Evolutionary conservation across 768 basidiomycete species (phyloP).

Genomic region (Strobilomyces echinocephalus): DNA sequence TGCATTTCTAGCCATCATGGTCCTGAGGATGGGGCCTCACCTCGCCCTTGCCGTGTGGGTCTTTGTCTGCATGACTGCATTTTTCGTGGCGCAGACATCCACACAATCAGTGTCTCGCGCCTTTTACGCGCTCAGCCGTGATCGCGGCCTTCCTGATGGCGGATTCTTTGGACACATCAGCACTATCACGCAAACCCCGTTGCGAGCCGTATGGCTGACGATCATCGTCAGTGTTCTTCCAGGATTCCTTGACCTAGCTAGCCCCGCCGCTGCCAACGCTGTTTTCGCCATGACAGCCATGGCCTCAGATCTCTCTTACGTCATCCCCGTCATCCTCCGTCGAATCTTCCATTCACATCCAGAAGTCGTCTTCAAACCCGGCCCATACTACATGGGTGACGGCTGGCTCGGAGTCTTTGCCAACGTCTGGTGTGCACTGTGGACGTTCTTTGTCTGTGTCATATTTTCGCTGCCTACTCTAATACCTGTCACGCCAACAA

Average conservation of each 20-base stretch:
- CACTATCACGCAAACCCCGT: slow-evolving; percentile 46
- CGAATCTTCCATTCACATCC: slow-evolving; percentile 50
- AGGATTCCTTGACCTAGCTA: slow-evolving; percentile 47
- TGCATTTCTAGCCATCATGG: slow-evolving; percentile 57
- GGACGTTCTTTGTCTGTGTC: slow-evolving; percentile 44
- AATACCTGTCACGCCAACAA: slow-evolving; percentile 42
- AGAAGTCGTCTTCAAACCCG: slow-evolving; percentile 55
- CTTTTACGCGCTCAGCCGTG: slow-evolving; percentile 56
- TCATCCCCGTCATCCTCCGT: slow-evolving; percentile 53
- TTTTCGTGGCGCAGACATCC: slow-evolving; percentile 48
- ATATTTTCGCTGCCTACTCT: slow-evolving; percentile 49
- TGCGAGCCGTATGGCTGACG: slow-evolving; percentile 52
- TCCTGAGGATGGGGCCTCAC: slow-evolving; percentile 45
- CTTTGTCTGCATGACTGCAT: slow-evolving; percentile 59
- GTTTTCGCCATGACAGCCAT: slow-evolving; percentile 56
- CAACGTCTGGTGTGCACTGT: slow-evolving; percentile 43
- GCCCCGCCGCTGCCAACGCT: slow-evolving; percentile 48
- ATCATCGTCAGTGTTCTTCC: slow-evolving; percentile 42
- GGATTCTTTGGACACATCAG: slow-evolving; percentile 52
- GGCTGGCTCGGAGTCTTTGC: slow-evolving; percentile 41
- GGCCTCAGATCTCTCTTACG: slow-evolving; percentile 49
- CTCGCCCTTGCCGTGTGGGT: slow-evolving; percentile 53
- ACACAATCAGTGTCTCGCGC: slow-evolving; percentile 55
- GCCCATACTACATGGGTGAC: slow-evolving; percentile 58
- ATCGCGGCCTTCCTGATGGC: slow-evolving; percentile 51